Conservation (phyloP, 78 protist genomes). For the Polysphondylium violaceum region DNA sequence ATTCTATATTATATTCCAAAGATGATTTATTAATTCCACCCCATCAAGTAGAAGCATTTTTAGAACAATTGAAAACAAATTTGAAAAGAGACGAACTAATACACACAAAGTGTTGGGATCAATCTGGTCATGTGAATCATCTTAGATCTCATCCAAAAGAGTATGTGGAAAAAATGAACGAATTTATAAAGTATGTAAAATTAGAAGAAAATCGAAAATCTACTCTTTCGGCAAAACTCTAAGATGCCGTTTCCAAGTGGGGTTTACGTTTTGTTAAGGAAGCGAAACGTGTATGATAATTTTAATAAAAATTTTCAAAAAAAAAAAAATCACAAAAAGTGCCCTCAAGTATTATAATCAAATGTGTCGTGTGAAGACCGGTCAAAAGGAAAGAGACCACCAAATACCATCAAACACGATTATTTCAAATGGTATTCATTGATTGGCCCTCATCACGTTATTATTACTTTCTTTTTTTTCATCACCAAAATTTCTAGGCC, state of each 20-base stretch:
- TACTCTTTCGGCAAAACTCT: not conserved
- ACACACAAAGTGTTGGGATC: constrained; percentile 7
- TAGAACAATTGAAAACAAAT: not conserved
- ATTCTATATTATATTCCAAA: constrained; percentile 34
- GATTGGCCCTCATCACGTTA: no score
- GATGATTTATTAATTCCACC: constrained; percentile 29
- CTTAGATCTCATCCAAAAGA: constrained; percentile 23
- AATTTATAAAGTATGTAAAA: not conserved
- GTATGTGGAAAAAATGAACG: constrained; percentile 4
- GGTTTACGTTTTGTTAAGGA: not conserved
- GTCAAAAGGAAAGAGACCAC: no score
- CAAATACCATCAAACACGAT: no score
- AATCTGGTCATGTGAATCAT: constrained; percentile 39
- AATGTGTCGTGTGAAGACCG: no score
- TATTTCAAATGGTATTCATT: no score
- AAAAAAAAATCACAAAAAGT: not conserved
- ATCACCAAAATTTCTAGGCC: no score
- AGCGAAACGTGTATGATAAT: no score
- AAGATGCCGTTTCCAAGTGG: not conserved
- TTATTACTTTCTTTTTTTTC: no score
- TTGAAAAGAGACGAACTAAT: not conserved
- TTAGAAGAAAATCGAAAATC: constrained; percentile 8
- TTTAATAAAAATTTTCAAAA: not conserved
- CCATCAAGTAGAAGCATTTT: constrained; percentile 31
- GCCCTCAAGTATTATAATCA: not conserved